These are phyloP conservation scores for Pseudogymnoascus sp. DNA, from an alignment of 2,329 filamentous ascomycete species.

Conservation along the genomic window DNA sequence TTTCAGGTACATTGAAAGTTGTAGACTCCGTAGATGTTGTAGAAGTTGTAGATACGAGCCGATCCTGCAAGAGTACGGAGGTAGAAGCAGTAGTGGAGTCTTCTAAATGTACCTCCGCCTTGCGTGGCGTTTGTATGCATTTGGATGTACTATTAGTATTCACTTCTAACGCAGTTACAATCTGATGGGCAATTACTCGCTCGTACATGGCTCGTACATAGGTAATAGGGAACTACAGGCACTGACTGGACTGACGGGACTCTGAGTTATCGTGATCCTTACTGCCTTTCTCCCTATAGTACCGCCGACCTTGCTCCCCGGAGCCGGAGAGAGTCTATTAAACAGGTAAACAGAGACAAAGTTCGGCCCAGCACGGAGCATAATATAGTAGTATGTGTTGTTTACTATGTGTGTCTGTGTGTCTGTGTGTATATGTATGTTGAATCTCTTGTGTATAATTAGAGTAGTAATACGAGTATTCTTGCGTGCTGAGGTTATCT, in stretches of 20 bases:
- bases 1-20: neutral
- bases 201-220: neutral
- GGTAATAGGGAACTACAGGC: neutral
- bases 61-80: conserved; percentile 6
- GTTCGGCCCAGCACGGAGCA: neutral
- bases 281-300: conserved; percentile 1
- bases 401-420: neutral
- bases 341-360: too few relatives aligned
- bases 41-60: neutral
- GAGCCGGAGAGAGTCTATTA: neutral
- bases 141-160: neutral
- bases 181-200: neutral
- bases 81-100: neutral
- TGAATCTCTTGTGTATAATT: neutral
- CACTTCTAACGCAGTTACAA: neutral
- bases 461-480: neutral
- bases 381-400: neutral
- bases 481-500: neutral
- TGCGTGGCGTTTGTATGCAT: neutral
- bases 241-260: neutral
- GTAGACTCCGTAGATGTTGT: neutral
- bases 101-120: neutral
- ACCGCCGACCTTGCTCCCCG: neutral
- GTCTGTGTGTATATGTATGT: neutral
- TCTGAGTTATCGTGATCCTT: conserved; percentile 2